A percentile compares a stretch with the other conserved stretches of the same genome.
phyloP scores from a whole-genome alignment of 768 basidiomycete genomes.

The Xerocomellus amylosporus region DNA sequence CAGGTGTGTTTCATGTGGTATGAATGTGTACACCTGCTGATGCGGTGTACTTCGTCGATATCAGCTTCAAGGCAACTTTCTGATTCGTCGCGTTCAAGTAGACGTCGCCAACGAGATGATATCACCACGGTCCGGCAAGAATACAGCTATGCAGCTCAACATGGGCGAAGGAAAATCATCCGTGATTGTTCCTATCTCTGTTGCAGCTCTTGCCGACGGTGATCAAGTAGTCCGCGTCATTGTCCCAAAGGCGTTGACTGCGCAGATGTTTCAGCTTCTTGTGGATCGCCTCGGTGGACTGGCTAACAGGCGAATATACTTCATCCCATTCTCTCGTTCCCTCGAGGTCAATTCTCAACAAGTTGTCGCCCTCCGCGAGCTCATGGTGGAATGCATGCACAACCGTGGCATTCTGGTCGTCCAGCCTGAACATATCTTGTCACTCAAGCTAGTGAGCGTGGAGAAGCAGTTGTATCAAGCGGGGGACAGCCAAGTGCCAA shows the following conservation, averaged over 20 bases:
- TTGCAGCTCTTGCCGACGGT: constrained; percentile 41
- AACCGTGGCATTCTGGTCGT: constrained; percentile 43
- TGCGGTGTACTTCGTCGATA: too few species aligned
- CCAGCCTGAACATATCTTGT: constrained; percentile 56
- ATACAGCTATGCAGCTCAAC: constrained; percentile 48
- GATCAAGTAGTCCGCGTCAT: constrained; percentile 47
- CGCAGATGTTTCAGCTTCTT: constrained; percentile 51
- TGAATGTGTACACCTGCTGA: background rate
- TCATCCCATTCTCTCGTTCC: constrained; percentile 49
- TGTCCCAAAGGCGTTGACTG: constrained; percentile 45
- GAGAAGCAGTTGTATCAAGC: constrained; percentile 30
- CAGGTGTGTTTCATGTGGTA: constrained; percentile 31
- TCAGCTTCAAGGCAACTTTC: constrained; percentile 47
- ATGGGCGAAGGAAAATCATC: constrained; percentile 60
- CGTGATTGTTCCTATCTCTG: constrained; percentile 46
- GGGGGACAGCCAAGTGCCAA: background rate
- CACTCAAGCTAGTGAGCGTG: constrained; percentile 46
- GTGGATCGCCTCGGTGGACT: constrained; percentile 44
- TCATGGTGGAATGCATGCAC: constrained; percentile 40
- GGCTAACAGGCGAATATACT: constrained; percentile 45
- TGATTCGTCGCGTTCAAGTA: constrained; percentile 42
- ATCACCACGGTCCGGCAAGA: constrained; percentile 33
- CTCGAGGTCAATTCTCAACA: constrained; percentile 20
- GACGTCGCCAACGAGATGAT: constrained; percentile 48
- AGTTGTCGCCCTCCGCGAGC: constrained; percentile 21